phyloP scores from a whole-genome alignment of 2,329 filamentous ascomycete species.

The Cladophialophora immunda region DNA sequence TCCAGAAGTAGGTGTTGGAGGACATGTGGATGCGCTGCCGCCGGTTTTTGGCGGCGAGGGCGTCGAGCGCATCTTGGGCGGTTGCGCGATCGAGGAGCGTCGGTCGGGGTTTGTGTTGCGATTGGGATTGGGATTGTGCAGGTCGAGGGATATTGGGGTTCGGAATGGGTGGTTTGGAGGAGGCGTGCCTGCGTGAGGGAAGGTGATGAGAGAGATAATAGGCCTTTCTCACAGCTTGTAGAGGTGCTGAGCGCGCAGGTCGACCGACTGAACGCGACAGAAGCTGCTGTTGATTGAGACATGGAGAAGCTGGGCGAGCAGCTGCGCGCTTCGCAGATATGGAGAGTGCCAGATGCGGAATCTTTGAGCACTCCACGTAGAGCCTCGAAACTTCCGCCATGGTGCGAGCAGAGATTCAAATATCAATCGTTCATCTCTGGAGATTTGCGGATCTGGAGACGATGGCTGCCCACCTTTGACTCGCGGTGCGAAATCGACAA shows the following conservation, averaged over 20 bases:
- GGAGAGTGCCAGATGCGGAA: slow-evolving; percentile 35
- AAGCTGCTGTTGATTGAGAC: not conserved
- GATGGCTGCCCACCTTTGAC: not conserved
- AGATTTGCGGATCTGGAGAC: not conserved
- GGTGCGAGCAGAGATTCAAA: not conserved
- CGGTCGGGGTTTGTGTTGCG: slow-evolving; percentile 4
- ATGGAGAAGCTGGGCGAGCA: slow-evolving; percentile 4
- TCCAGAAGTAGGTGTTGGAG: slow-evolving; percentile 46
- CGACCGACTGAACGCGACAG: not conserved
- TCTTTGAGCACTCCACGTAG: slow-evolving; percentile 24
- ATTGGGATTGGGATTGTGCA: not conserved
- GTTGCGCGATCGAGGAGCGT: slow-evolving; percentile 24
- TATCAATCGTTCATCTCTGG: not conserved
- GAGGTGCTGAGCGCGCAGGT: not conserved
- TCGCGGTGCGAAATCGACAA: too few relatives aligned
- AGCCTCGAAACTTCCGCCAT: slow-evolving; percentile 22
- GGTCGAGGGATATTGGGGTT: slow-evolving; percentile 22
- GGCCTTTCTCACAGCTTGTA: not conserved
- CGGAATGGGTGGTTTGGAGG: slow-evolving; percentile 27
- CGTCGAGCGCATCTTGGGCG: slow-evolving; percentile 36
- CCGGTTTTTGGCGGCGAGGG: slow-evolving; percentile 21
- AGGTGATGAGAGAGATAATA: not conserved
- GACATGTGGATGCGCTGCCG: slow-evolving; percentile 40
- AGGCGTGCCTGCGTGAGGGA: slow-evolving; percentile 15
- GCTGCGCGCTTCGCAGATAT: slow-evolving; percentile 30